These are phyloP conservation scores for Coniosporium apollinis DNA, from an alignment of 495 filamentous ascomycete species.

Conservation along the genomic window DNA sequence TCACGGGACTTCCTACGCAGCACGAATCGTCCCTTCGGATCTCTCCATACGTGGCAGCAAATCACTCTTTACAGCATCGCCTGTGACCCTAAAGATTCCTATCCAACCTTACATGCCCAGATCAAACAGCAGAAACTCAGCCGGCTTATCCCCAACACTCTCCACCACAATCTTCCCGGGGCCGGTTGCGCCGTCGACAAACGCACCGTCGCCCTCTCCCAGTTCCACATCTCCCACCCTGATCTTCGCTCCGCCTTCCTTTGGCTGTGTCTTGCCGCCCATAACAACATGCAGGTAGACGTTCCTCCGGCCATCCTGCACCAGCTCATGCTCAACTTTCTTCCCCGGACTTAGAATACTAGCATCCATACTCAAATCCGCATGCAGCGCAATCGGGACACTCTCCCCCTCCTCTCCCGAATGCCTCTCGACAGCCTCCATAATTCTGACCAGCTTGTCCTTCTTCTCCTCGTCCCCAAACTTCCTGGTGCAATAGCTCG, in stretches of 20 bases:
- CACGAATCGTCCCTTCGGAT: too few species aligned
- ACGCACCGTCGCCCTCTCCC: slow-evolving; percentile 59
- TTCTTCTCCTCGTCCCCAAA: slow-evolving; percentile 54
- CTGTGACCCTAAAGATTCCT: too few species aligned
- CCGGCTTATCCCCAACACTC: slow-evolving; percentile 20
- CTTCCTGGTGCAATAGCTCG: slow-evolving; percentile 50
- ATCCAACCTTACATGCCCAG: slow-evolving; percentile 11
- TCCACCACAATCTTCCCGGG: slow-evolving; percentile 20
- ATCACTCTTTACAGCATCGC: too few species aligned
- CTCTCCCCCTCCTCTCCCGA: slow-evolving; percentile 35
- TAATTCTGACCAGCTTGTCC: slow-evolving; percentile 46
- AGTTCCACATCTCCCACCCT: slow-evolving; percentile 45
- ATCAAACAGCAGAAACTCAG: slow-evolving; percentile 26
- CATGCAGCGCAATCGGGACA: slow-evolving; percentile 60
- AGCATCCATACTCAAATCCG: slow-evolving; percentile 63
- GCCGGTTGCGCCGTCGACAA: slow-evolving; percentile 28
- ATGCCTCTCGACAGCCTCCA: slow-evolving; percentile 53
- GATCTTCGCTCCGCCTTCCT: slow-evolving; percentile 49
- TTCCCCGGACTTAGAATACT: slow-evolving; percentile 34
- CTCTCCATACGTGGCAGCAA: too few species aligned
- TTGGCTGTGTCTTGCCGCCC: slow-evolving; percentile 31
- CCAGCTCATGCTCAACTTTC: slow-evolving; percentile 32
- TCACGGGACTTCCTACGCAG: too few species aligned
- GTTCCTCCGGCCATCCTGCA: slow-evolving; percentile 47
- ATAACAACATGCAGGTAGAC: slow-evolving; percentile 63